These are phyloP conservation scores for Gossypium schwendimanii DNA, from an alignment of 441 rosid genomes.

Conservation along the genomic window DNA sequence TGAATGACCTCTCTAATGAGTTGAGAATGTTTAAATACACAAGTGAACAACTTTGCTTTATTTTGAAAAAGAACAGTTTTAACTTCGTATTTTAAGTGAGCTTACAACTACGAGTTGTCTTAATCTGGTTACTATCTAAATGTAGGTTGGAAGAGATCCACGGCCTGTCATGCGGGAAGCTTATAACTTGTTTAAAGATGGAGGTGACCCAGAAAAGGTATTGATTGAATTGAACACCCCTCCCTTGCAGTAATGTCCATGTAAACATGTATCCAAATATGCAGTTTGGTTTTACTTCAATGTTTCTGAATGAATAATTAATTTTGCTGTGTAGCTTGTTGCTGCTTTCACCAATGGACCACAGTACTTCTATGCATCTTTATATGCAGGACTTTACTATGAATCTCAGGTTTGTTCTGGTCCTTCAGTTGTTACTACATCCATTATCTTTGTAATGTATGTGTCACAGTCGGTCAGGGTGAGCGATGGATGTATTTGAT, in stretches of 20 bases:
- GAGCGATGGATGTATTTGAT: not conserved
- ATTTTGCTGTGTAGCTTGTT: constrained; percentile 37
- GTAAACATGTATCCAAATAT: not conserved
- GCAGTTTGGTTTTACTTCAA: not conserved
- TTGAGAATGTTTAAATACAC: not conserved
- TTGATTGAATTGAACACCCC: not conserved
- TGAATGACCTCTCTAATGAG: not conserved
- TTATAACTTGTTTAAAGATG: constrained; percentile 66
- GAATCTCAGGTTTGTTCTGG: constrained; percentile 65
- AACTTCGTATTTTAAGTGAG: not conserved
- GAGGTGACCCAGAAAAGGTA: constrained; percentile 90
- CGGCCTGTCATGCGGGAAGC: constrained; percentile 80
- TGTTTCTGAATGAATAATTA: not conserved
- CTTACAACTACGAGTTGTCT: not conserved
- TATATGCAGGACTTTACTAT: constrained; percentile 69
- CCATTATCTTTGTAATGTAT: not conserved
- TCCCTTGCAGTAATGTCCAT: not conserved
- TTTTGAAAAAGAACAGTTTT: not conserved
- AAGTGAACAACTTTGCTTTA: not conserved
- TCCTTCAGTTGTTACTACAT: constrained; percentile 4
- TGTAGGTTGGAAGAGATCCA: constrained; percentile 83
- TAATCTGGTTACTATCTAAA: constrained; percentile 5
- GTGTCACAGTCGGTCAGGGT: not conserved
- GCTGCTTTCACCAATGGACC: constrained; percentile 48
- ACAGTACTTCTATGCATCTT: constrained; percentile 60